Percentiles rank a stretch among this genome's conserved stretches.
Evolutionary conservation across 2,329 filamentous ascomycete species (phyloP).

Genomic region (Pezicula carpinea): DNA sequence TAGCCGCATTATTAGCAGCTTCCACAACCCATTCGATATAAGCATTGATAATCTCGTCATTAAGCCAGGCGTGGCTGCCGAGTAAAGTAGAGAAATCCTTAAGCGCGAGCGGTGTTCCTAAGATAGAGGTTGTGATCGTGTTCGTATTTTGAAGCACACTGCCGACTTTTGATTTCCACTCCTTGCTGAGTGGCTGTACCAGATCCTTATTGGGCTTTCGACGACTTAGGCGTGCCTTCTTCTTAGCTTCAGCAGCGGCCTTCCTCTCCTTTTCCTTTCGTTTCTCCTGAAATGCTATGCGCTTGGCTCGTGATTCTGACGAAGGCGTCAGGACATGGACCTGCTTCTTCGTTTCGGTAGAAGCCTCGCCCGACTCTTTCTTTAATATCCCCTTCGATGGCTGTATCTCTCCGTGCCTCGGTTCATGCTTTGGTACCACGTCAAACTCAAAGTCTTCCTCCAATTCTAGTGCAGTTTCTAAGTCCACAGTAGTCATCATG

Average conservation of each 20-base stretch:
- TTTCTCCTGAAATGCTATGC: slow-evolving; percentile 5
- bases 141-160: slow-evolving; percentile 27
- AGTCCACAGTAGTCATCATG: too few species aligned
- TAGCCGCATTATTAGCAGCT: slow-evolving; percentile 53
- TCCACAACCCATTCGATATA: slow-evolving; percentile 57
- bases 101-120: slow-evolving; percentile 44
- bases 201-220: slow-evolving; percentile 17
- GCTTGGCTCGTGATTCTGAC: slow-evolving; percentile 5
- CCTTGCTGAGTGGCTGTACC: slow-evolving; percentile 26
- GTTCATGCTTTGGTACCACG: too few species aligned
- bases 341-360: not conserved
- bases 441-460: too few species aligned
- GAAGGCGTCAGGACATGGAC: slow-evolving; percentile 4
- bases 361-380: slow-evolving; percentile 2
- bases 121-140: slow-evolving; percentile 40
- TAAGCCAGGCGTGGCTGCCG: slow-evolving; percentile 59
- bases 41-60: slow-evolving; percentile 71
- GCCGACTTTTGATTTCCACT: slow-evolving; percentile 35
- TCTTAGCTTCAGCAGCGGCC: slow-evolving; percentile 14
- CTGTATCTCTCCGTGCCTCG: not conserved
- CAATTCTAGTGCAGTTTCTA: too few species aligned
- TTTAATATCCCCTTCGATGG: not conserved
- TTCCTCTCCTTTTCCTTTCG: slow-evolving; percentile 12
- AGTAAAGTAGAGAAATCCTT: slow-evolving; percentile 64
- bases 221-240: slow-evolving; percentile 20